These are phyloP conservation scores for Talaromyces sp. DNA, from an alignment of 2,329 filamentous ascomycete genomes.

Conservation along the genomic window DNA sequence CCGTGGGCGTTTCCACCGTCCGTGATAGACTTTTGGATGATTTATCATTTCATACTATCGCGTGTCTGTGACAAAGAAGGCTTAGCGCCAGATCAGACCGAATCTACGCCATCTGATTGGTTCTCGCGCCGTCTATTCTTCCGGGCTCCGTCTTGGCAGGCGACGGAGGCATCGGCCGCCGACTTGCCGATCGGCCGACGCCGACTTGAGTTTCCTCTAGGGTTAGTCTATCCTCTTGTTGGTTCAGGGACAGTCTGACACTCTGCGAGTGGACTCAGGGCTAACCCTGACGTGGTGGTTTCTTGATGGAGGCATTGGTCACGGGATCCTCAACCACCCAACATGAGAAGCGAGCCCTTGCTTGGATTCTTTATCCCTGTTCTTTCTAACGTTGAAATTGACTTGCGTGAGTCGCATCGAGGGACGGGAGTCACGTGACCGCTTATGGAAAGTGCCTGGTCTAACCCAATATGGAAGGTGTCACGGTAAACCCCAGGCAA, in stretches of 20 bases:
- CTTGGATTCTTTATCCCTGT: not conserved
- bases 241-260: no score
- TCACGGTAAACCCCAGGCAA: not conserved
- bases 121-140: not conserved
- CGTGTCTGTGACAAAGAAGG: not conserved
- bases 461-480: not conserved
- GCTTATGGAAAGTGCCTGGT: not conserved
- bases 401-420: no score
- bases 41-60: not conserved
- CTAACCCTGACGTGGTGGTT: not conserved
- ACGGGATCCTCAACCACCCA: not conserved
- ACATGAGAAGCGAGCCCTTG: not conserved
- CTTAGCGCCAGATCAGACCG: not conserved
- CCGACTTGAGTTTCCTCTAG: not conserved
- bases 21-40: not conserved
- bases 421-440: not conserved
- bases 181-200: not conserved
- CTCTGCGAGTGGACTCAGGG: not conserved
- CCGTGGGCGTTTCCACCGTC: not conserved
- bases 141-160: not conserved
- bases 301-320: not conserved
- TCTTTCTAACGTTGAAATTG: no score
- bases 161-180: not conserved
- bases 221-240: not conserved
- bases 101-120: not conserved